Percentiles rank a stretch among this genome's conserved stretches.
phyloP scores from a whole-genome alignment of 2,329 filamentous ascomycete genomes.

The Botrytis tulipae region DNA sequence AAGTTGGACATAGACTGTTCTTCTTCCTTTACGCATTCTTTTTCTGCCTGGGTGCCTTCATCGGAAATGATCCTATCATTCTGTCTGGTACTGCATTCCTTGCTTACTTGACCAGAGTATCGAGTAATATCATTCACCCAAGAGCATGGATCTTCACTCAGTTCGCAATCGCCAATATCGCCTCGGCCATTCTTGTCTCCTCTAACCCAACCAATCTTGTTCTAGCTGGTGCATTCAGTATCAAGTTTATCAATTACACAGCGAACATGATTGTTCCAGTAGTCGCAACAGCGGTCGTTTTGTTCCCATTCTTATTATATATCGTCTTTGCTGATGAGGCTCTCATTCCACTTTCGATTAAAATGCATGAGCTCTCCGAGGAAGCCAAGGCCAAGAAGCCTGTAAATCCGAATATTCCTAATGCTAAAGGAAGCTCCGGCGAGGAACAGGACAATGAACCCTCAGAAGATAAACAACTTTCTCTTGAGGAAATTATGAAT shows the following conservation, averaged over 20 bases:
- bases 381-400: conserved; percentile 55
- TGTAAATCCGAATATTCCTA: conserved; percentile 71
- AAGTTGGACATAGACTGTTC: conserved; percentile 65
- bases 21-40: conserved; percentile 74
- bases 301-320: conserved; percentile 70
- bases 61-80: conserved; percentile 75
- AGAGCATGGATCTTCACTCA: conserved; percentile 72
- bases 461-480: conserved; percentile 55
- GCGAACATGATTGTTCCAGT: conserved; percentile 77
- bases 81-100: conserved; percentile 72
- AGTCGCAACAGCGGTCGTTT: conserved; percentile 61
- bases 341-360: conserved; percentile 64
- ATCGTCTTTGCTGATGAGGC: conserved; percentile 63
- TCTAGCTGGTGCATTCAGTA: conserved; percentile 67
- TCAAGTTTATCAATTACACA: conserved; percentile 71
- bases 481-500: conserved; percentile 72
- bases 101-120: conserved; percentile 74
- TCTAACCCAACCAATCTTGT: conserved; percentile 78
- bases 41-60: conserved; percentile 63
- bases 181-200: conserved; percentile 72
- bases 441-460: conserved; percentile 48
- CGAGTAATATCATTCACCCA: conserved; percentile 68
- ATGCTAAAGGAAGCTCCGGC: conserved; percentile 55
- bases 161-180: conserved; percentile 70
- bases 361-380: conserved; percentile 65